Evolutionary conservation across 2,329 filamentous ascomycete species (phyloP).

Genomic region (Verticillium isaacii): DNA sequence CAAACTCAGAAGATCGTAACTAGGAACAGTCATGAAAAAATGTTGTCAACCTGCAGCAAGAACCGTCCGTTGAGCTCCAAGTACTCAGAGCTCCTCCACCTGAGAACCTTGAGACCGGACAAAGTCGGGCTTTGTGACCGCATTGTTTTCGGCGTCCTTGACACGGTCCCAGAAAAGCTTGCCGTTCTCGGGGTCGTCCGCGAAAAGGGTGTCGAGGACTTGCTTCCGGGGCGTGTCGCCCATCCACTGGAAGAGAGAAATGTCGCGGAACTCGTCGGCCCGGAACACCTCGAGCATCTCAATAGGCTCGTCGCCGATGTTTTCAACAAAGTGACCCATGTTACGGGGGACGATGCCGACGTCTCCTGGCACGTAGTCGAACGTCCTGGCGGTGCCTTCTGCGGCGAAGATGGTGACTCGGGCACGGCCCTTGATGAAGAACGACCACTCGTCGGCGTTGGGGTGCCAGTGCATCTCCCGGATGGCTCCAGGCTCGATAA

Average conservation of each 20-base stretch:
- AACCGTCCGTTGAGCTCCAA: no score
- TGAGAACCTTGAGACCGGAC: background rate
- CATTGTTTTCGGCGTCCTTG: conserved; percentile 56
- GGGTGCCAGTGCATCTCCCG: conserved; percentile 84
- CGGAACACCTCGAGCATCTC: conserved; percentile 75
- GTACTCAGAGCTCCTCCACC: background rate
- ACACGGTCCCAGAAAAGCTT: conserved; percentile 59
- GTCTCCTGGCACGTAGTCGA: conserved; percentile 71
- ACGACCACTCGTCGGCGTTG: conserved; percentile 75
- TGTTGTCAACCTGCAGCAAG: background rate
- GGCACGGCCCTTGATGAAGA: conserved; percentile 68
- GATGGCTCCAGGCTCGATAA: conserved; percentile 66
- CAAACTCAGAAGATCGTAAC: background rate
- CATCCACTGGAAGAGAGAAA: conserved; percentile 73
- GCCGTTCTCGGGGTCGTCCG: conserved; percentile 54
- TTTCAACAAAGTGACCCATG: conserved; percentile 80
- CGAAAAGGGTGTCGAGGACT: conserved; percentile 63
- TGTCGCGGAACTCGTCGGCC: conserved; percentile 66
- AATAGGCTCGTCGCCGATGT: conserved; percentile 69
- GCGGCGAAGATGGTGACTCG: conserved; percentile 71
- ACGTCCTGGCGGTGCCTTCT: conserved; percentile 65
- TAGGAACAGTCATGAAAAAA: background rate
- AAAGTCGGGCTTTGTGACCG: conserved; percentile 31
- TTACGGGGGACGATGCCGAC: conserved; percentile 73
- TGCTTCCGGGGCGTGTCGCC: conserved; percentile 64